Percentiles rank a stretch among this genome's conserved stretches.
Evolutionary conservation across 2,329 filamentous ascomycete genomes (phyloP).

Genomic region (Lecanicillium sp.): DNA sequence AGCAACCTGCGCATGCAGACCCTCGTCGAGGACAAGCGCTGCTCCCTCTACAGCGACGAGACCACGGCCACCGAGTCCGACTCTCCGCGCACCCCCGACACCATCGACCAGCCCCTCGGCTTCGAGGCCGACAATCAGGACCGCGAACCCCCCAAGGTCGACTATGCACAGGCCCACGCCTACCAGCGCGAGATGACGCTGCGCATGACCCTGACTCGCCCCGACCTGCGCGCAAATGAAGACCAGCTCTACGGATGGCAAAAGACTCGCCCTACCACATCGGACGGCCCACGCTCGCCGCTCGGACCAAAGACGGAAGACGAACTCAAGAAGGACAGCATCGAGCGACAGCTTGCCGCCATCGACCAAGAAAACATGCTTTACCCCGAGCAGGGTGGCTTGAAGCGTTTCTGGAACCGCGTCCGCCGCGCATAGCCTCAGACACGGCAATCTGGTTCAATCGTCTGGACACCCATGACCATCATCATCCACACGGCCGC

Average conservation of each 20-base stretch:
- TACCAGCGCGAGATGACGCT: slow-evolving; percentile 84
- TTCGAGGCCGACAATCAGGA: slow-evolving; percentile 21
- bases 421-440: slow-evolving; percentile 40
- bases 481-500: background rate
- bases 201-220: slow-evolving; percentile 88
- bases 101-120: slow-evolving; percentile 34
- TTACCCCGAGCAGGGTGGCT: slow-evolving; percentile 42
- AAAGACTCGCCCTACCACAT: slow-evolving; percentile 24
- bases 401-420: slow-evolving; percentile 60
- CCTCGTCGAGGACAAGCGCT: slow-evolving; percentile 53
- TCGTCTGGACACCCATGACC: slow-evolving; percentile 6
- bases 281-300: slow-evolving; percentile 29
- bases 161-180: slow-evolving; percentile 46
- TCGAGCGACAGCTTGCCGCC: slow-evolving; percentile 48
- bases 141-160: slow-evolving; percentile 25
- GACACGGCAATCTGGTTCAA: slow-evolving; percentile 7
- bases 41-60: slow-evolving; percentile 50
- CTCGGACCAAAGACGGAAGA: slow-evolving; percentile 27
- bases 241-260: slow-evolving; percentile 68
- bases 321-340: slow-evolving; percentile 46
- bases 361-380: slow-evolving; percentile 43
- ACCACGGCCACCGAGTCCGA: slow-evolving; percentile 51
- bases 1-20: slow-evolving; percentile 34
- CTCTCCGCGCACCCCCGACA: slow-evolving; percentile 51
- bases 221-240: slow-evolving; percentile 74